Base-by-base conservation (phyloP, 257 asterid genomes). In the Plantago elongata region DNA sequence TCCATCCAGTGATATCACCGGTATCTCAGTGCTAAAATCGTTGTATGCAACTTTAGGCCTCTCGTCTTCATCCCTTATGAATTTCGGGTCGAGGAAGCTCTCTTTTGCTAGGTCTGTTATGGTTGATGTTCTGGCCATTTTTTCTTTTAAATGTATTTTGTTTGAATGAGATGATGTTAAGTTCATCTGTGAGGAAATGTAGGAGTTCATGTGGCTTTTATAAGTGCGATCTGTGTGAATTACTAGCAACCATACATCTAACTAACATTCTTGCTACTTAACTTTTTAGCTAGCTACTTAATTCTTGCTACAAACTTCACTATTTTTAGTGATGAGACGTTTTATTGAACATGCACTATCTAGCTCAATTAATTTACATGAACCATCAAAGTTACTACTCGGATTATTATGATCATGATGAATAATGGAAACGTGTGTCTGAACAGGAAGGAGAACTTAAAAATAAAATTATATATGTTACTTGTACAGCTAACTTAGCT, bases 41-140 rank as follows among this genome's bases (percentile, higher is more conserved):
- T 89, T 75, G 79, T 89, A 76, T 1, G 85, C 83, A 54, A 86
- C 94, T 69, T 80, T 89, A 0, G 99, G 97, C 70, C 99, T 78
- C 64, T 89, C 97, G 9, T 87, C 95, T 66, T 83, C 99, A 45
- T 89, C 99, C 61, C 99, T 63, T 8, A 86, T 67, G 85, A 89
- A 89, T 22, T 72, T 78, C 7, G 68, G 59, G 22, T 65, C 68
- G 45, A 90, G 67, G 7, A 66, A 56, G 8, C 63, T 74, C 51
- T 83, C 77, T 5, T 67, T 65, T 4, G 90, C 74, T 11, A 80
- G 63, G 2, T 54, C 59, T 54, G 81, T 58, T 16, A 79, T 34
- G 40, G 86, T 75, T 2, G 71, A 61, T n/a, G 73, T 57, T 17
- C 51, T 51, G 51, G 76, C 66, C 72, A 66, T 71, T 9, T 13